Evolutionary conservation across 106 monocot species (phyloP).

Genomic region (Narthecium ossifragum): DNA sequence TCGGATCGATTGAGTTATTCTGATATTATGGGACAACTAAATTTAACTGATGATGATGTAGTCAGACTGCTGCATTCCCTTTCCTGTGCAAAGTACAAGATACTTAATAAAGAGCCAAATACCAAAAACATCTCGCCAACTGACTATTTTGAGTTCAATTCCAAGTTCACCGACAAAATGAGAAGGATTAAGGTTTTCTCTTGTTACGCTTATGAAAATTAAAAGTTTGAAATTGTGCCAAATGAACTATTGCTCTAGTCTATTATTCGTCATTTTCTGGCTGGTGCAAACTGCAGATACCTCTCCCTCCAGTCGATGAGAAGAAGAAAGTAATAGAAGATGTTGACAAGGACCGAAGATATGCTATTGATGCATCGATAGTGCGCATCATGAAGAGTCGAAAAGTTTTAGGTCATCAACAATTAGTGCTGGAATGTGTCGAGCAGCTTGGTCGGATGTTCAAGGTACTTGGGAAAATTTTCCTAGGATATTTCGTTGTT

Average conservation of each 20-base stretch:
- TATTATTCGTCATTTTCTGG: neutral
- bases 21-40: slow-evolving; percentile 57
- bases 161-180: slow-evolving; percentile 70
- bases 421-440: slow-evolving; percentile 57
- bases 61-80: slow-evolving; percentile 69
- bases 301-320: slow-evolving; percentile 64
- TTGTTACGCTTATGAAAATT: neutral
- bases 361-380: slow-evolving; percentile 71
- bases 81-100: slow-evolving; percentile 67
- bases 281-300: slow-evolving; percentile 20
- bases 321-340: slow-evolving; percentile 77
- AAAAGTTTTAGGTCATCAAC: slow-evolving; percentile 56
- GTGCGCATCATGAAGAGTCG: slow-evolving; percentile 67
- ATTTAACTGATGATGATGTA: slow-evolving; percentile 67
- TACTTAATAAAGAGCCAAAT: slow-evolving; percentile 58
- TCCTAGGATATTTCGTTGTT: too few relatives aligned
- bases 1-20: slow-evolving; percentile 61
- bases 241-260: neutral
- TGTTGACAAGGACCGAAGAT: slow-evolving; percentile 59
- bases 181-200: slow-evolving; percentile 66
- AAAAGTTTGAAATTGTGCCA: neutral
- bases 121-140: slow-evolving; percentile 37
- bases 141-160: slow-evolving; percentile 58
- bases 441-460: slow-evolving; percentile 68
- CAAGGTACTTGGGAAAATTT: too few relatives aligned